A percentile compares a stretch with the other conserved stretches of the same genome.
Conservation (phyloP, 2,329 filamentous ascomycete species). For the Ascomycota sp. region DNA sequence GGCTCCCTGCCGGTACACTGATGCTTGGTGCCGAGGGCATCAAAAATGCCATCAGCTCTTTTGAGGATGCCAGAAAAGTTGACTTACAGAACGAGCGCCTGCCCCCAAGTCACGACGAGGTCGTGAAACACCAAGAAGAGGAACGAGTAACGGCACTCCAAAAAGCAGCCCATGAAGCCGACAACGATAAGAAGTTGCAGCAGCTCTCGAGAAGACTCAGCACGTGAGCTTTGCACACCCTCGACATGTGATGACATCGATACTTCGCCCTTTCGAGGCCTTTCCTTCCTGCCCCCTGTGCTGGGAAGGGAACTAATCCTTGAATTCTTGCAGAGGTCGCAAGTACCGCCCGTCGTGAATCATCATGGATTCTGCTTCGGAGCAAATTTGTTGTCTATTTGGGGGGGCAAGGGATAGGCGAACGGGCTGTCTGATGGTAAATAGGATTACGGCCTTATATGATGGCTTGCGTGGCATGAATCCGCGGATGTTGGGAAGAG, state of each 20-base stretch:
- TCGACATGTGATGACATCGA: too few species aligned
- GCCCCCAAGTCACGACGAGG: constrained; percentile 80
- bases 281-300: background rate
- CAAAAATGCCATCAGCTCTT: constrained; percentile 91
- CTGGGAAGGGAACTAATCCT: background rate
- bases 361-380: background rate
- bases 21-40: constrained; percentile 97
- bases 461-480: too few species aligned
- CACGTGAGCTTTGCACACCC: constrained; percentile 36
- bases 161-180: constrained; percentile 67
- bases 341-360: constrained; percentile 6
- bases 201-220: constrained; percentile 76
- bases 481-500: too few species aligned
- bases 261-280: background rate
- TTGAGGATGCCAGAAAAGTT: constrained; percentile 91
- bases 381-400: too few species aligned
- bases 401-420: background rate
- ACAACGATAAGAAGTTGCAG: constrained; percentile 74
- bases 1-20: constrained; percentile 79
- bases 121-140: constrained; percentile 59
- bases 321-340: constrained; percentile 10
- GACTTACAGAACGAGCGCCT: constrained; percentile 90
- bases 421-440: background rate
- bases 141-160: constrained; percentile 65
- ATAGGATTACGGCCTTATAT: background rate